Base-by-base conservation (phyloP, 768 basidiomycete genomes). In the Phlegmacium glaucopus region DNA sequence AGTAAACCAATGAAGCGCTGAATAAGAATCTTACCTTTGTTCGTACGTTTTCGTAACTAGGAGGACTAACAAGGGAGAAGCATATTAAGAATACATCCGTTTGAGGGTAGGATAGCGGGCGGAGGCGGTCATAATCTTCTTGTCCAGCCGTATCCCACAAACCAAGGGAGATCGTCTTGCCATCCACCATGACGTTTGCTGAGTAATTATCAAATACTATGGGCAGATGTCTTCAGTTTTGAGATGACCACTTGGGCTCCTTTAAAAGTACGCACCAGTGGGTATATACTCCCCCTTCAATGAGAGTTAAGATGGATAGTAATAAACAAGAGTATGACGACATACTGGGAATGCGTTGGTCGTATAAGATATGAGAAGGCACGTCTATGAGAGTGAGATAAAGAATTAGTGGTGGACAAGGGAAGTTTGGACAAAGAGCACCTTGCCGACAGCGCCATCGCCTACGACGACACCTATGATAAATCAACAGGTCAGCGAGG, bases 61-160 rank as follows among this genome's bases (percentile, higher is more conserved):
- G 95, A 30, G 96, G 96, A 63, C 90, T 92, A 64, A 98, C 95
- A 52, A 99, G 81, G 41, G 93, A 95, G 76, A 99, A 99, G 69
- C 96, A 99, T 65, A 99, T 94, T 71, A 99, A 77, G 76, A 99
- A 99, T 49, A 99, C 94, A 67, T 99, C 95, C 36, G 96, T 98
- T 72, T 98, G 96, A 18, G 96, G 96, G 72, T 99, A 99, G 53
- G 92, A 95, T 59, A 99, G 80, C 43, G 96, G 96, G 58, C 96
- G 86, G 58, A 99, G 87, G 37, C 96, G 87, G 72, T 95, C 93
- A 65, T 95, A 99, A 75, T 99, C 95, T 70, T 99, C 96, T 72
- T 99, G 96, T 56, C 96, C 96, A 29, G 96, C 96, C n/a, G 96
- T 99, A 79, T 99, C 96, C 96, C 96, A 99, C 47, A 99, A 76